These are phyloP conservation scores for Strigomonas galati DNA, from an alignment of 208 protist genomes.

Conservation along the genomic window DNA sequence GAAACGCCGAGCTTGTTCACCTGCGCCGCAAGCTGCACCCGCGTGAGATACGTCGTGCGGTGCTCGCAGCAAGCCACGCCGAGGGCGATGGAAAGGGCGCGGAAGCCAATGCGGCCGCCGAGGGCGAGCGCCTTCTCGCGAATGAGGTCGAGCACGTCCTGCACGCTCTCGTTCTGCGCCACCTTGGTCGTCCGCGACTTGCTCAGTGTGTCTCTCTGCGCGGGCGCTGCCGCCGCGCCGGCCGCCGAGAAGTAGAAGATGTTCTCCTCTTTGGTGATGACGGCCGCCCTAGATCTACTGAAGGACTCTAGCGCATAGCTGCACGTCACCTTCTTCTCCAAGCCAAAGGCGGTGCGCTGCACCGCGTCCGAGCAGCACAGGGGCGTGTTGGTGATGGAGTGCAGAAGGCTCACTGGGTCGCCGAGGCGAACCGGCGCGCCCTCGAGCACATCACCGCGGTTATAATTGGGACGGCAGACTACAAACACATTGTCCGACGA, in stretches of 20 bases:
- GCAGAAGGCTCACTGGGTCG: constrained; percentile 69
- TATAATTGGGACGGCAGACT: constrained; percentile 37
- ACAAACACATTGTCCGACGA: constrained; percentile 71
- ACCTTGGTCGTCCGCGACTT: constrained; percentile 9
- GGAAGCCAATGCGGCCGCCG: constrained; percentile 74
- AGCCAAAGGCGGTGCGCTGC: constrained; percentile 52
- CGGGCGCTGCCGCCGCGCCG: neutral
- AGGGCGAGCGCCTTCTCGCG: constrained; percentile 56
- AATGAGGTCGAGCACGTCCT: constrained; percentile 55
- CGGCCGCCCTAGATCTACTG: constrained; percentile 36
- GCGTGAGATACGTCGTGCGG: constrained; percentile 34
- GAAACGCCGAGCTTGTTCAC: constrained; percentile 52
- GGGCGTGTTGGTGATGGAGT: constrained; percentile 68
- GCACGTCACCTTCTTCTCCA: constrained; percentile 61
- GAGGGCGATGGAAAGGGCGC: constrained; percentile 60
- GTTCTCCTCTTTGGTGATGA: constrained; percentile 59
- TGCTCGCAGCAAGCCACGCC: constrained; percentile 74
- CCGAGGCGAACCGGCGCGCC: constrained; percentile 58
- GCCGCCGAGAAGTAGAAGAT: constrained; percentile 44
- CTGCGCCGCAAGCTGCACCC: constrained; percentile 38
- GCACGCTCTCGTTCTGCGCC: constrained; percentile 39
- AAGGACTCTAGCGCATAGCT: constrained; percentile 35
- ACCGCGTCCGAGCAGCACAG: constrained; percentile 35
- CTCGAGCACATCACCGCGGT: constrained; percentile 49
- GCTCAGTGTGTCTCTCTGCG: constrained; percentile 14